Base-by-base conservation (phyloP, 495 filamentous ascomycete species). In the Hyaloscypha finlandica region DNA sequence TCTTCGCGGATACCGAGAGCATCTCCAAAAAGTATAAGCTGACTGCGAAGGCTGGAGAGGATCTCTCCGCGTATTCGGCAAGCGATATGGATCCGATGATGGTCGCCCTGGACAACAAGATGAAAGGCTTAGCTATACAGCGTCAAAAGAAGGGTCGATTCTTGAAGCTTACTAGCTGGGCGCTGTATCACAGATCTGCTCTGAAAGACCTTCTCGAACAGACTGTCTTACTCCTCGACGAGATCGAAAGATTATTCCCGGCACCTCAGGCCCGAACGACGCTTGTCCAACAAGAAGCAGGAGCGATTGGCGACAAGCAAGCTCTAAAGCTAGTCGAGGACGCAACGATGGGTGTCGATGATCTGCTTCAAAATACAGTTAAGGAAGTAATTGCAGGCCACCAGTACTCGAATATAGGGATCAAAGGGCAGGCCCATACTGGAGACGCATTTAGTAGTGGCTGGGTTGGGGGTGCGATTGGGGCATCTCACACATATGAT, bases 181-280 rank as follows among this genome's bases (percentile, higher is more conserved):
- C 73, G 61, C 69, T 76, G 56, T 76, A 76, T 57, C 62, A 74
- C 53, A 69, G 51, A 32, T 73, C 67, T 22, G 63, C 54, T 22
- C 61, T 74, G 11, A 68, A 74, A 37, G 68, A 67, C 33, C 65
- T 74, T 52, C 48, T 73, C 45, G 55, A 70, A 55, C 25, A 68
- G 30, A 64, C 70, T 30, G 55, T 61, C 22, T 67, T 59, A 45
- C 64, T 74, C 22, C 52, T 74, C 12, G 70, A 75, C 59, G 39
- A 69, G 8, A 56, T 75, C 11, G 68, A 75, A 32, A 72, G 67
- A 64, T 22, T 74, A 39, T 70, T 73, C 48, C 74, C 74, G 3
- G 63, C 60, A 29, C 60, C 53, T 48, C 6, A 53, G 29, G 62
- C 67, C 31, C 63, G 66, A 62, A 48, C 19, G 2, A 54, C 12